These are phyloP conservation scores for Agaricus blazei DNA, from an alignment of 768 basidiomycete species.

Conservation along the genomic window DNA sequence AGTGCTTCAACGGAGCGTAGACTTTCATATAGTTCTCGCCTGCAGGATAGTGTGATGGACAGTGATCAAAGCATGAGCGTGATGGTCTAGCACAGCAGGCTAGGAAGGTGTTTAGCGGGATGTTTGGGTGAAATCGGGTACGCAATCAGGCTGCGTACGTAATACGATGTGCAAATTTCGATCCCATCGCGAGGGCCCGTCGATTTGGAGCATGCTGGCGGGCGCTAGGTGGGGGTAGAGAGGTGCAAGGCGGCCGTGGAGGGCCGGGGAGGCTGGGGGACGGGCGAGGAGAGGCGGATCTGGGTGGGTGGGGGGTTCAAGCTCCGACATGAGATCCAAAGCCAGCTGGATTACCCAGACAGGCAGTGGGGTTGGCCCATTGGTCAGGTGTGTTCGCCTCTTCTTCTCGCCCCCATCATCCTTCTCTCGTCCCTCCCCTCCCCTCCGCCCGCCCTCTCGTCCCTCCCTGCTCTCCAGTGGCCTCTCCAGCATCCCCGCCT, in stretches of 20 bases:
- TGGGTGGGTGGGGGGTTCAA: conserved; percentile 3
- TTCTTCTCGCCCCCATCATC: conserved; percentile 13
- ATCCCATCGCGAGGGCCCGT: conserved; percentile 6
- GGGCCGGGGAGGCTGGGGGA: background rate
- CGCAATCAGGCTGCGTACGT: conserved; percentile 10
- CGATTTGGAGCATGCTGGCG: conserved; percentile 1
- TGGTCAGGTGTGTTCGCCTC: conserved; percentile 11
- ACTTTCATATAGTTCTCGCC: background rate
- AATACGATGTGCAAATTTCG: conserved; percentile 8
- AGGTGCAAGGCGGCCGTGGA: background rate
- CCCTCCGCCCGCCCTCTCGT: conserved; percentile 1
- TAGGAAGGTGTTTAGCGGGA: conserved; percentile 1
- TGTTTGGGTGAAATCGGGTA: conserved; percentile 11
- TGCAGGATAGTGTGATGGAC: background rate
- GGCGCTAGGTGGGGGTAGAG: background rate
- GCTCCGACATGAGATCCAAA: conserved; percentile 13
- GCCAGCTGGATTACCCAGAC: conserved; percentile 12
- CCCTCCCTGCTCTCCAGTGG: background rate
- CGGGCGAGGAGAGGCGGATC: background rate
- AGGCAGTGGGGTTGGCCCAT: conserved; percentile 11
- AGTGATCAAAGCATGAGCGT: background rate
- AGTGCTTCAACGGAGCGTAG: background rate
- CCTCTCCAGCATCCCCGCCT: background rate
- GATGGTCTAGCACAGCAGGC: background rate
- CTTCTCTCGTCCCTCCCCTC: conserved; percentile 6